phyloP scores from a whole-genome alignment of 2,329 filamentous ascomycete species.

The Trichophyton benhamiae region DNA sequence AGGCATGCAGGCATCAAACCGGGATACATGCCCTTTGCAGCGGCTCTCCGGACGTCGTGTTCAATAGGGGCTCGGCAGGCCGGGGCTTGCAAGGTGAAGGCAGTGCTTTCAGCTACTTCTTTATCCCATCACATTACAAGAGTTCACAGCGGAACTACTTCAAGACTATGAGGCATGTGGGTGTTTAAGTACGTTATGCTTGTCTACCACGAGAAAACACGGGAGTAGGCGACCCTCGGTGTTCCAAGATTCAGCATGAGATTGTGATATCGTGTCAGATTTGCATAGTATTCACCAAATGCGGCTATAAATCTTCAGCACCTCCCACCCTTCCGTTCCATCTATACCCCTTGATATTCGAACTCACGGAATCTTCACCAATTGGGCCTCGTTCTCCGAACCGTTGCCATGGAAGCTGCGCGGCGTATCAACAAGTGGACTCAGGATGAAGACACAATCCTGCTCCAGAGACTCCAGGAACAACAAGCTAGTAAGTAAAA shows the following conservation, averaged over 20 bases:
- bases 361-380: neutral
- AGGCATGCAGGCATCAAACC: neutral
- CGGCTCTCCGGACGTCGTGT: neutral
- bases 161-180: neutral
- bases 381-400: neutral
- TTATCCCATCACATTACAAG: neutral
- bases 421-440: conserved; percentile 1
- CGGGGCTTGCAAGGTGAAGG: neutral
- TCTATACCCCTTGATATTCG: neutral
- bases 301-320: neutral
- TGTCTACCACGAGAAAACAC: neutral
- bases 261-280: neutral
- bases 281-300: neutral
- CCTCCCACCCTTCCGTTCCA: neutral
- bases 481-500: neutral
- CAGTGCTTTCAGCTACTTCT: neutral
- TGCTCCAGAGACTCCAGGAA: neutral
- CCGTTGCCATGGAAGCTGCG: neutral
- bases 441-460: neutral
- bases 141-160: neutral
- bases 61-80: neutral
- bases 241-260: neutral
- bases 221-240: neutral
- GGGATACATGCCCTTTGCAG: neutral
- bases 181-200: neutral